Evolutionary conservation across 805 yeast species (phyloP), one percentile per base, ranked within the genome.

Genomic region (Candida nonsorbophila): DNA sequence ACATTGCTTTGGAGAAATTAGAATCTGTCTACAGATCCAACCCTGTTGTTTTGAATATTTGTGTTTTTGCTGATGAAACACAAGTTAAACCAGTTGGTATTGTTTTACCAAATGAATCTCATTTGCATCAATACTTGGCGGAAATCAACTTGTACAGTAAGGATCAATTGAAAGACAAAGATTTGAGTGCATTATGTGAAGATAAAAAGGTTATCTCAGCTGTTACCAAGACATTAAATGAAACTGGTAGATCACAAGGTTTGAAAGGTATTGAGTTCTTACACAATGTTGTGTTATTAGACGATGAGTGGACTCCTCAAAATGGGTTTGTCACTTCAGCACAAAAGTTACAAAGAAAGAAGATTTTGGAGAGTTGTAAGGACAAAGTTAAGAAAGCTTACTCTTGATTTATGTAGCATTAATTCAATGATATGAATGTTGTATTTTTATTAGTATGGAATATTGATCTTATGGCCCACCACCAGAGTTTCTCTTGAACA

Each of bases 291-390:
- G 86, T 82, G 9, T 56, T 92, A 36, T 70, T 78, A 34, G 88
- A 84, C 41, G 90, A 78, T 29, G 98, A 92, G 66, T 92, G 98
- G 97, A 92, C 97, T 22, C 97, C 98, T 24, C 92, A 86, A 59
- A 84, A 77, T 52, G 97, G 96, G 1, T 85, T 66, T 42, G 94
- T 90, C 33, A 87, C 97, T 10, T 79, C 94, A 35, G 98, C 98
- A 15, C 97, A 88, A 62, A 92, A 92, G 64, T 72, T 92, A 49
- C 96, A 90, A 69, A 82, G 98, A 69, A 84, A 74, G 69, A 83
- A 83, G 68, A 92, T 92, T 51, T 63, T 85, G 44, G 74, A 69
- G 18, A 74, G 79, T 37, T 83, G 80, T 52, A 58, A 79, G 57
- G 69, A 69, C 20, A 73, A 69, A 27, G 84, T 92, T 46, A 84